These are phyloP conservation scores for Castanospermum australe DNA, from an alignment of 306 rosid genomes.

Conservation along the genomic window DNA sequence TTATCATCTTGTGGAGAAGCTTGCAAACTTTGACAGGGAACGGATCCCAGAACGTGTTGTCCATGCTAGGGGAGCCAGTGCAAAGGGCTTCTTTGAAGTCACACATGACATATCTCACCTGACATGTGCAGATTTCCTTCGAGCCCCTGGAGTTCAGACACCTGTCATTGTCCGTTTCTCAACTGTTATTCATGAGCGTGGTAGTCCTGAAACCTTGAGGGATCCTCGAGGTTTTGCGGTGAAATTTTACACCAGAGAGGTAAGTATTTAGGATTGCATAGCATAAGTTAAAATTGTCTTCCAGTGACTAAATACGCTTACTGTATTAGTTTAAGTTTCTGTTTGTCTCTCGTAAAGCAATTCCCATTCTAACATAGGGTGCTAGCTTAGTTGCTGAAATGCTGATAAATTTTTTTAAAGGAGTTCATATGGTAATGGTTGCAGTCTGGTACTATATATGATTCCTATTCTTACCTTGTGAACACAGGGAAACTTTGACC, in stretches of 20 bases:
- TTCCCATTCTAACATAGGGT: not conserved
- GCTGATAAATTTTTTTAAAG: not conserved
- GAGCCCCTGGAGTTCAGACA: constrained; percentile 96
- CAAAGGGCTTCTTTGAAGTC: constrained; percentile 98
- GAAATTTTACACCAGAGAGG: constrained; percentile 92
- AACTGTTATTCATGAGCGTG: constrained; percentile 95
- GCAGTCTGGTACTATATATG: constrained; percentile 33
- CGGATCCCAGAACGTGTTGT: constrained; percentile 94
- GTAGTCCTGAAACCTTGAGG: constrained; percentile 93
- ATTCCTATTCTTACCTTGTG: constrained; percentile 47
- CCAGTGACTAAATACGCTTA: not conserved
- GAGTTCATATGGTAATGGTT: not conserved
- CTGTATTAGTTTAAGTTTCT: not conserved
- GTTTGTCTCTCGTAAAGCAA: not conserved
- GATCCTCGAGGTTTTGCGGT: constrained; percentile 92
- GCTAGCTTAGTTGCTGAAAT: not conserved
- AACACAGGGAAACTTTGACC: constrained; percentile 89
- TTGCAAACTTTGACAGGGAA: constrained; percentile 88
- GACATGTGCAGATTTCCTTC: constrained; percentile 91
- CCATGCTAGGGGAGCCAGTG: constrained; percentile 99
- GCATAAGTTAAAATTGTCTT: not conserved
- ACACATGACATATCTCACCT: constrained; percentile 88
- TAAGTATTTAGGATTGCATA: constrained; percentile 15
- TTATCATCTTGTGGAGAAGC: constrained; percentile 90
- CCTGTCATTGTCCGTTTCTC: constrained; percentile 94